Base-by-base conservation (phyloP, 2,329 filamentous ascomycete genomes). In the Neonectria magnoliae region DNA sequence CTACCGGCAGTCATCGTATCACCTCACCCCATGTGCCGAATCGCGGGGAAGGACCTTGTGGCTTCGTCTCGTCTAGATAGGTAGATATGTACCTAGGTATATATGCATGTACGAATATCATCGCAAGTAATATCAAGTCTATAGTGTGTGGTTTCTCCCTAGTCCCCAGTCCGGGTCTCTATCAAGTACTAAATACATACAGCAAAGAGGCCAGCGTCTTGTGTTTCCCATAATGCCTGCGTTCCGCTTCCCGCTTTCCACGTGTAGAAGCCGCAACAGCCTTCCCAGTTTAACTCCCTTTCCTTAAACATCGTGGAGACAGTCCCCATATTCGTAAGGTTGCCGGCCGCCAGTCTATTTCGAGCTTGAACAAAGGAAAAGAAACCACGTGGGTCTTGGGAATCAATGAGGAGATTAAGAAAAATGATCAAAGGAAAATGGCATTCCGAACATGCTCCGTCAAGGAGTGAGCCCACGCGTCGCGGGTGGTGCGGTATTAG, bases 281-380 rank as follows among this genome's bases (percentile, higher is more conserved):
- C 59, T 65, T 72, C 71, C 71, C 72, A 52, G 64, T 71, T 38
- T 70, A 73, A 74, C 71, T 74, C 72, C 70, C 67, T 66, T 64
- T 52, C 71, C 67, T 65, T 68, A 57, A 72, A 65, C 68, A 64
- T 73, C 66, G 65, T 74, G 73, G 66, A 72, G 69, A 67, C 62
- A 72, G 60, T 71, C 65, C 70, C 68, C 65, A 64, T 75, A 64
- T 65, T 74, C 71, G 57, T 75, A 64, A 73, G 67, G 70, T 71
- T 69, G 68, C 72, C 69, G 60, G 60, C 69, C 66, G 58, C 71
- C 71, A 71, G 69, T 75, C 73, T 75, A 75, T 75, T 67, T 67
- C 67, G 60, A 68, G 68, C 66, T 66, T 71, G 66, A 74, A 69
- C 65, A 70, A 75, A 72, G 57, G 47, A 68, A 68, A 67, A 58